Base-by-base conservation (phyloP, 148 eudicot species). In the Vaccinium myrtillus region DNA sequence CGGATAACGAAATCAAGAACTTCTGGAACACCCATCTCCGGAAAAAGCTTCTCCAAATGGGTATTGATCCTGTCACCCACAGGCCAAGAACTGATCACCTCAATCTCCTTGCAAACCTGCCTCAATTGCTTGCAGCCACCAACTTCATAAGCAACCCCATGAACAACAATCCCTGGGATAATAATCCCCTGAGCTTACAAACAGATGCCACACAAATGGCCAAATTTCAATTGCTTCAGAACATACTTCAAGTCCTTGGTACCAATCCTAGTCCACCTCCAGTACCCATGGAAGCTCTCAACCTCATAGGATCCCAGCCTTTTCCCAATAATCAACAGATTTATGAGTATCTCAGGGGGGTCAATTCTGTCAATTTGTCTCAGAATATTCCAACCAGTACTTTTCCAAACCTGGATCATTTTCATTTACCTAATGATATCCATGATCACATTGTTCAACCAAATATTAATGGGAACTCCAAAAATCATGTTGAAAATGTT, bases 11-110 rank as follows among this genome's bases (percentile, higher is more conserved):
- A 78, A 91, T 92, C 67, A 92, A 85, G 69, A 85, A 92, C 83
- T 88, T 85, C 54, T 92, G 94, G 94, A 92, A 92, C 70, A 91
- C 94, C 8, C 91, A 91, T 46, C 39, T 92, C 19, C 88, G 79
- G 77, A 92, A 92, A 80, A 92, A 91, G 87, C 93, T 92, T 18
- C 90, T 92, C 4, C 93, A 89, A n/a, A 92, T 87, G 91, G 94
- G 94, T 27, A 91, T 92, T 5, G 94, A 92, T 82, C 94, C 94
- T 1, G 87, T 89, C 15, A 92, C 93, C 53, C 93, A 92, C 83
- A 87, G 82, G 73, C 94, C 93, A 58, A 86, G 93, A 83, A 85
- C 88, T 13, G 93, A 91, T 50, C 79, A 79, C 81, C 73, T 80
- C 58, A 76, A 81, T 74, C 88, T 92, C 32, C 83, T 92, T 1